Base-by-base conservation (phyloP, 306 rosid species). In the Quercus berberidifolia region DNA sequence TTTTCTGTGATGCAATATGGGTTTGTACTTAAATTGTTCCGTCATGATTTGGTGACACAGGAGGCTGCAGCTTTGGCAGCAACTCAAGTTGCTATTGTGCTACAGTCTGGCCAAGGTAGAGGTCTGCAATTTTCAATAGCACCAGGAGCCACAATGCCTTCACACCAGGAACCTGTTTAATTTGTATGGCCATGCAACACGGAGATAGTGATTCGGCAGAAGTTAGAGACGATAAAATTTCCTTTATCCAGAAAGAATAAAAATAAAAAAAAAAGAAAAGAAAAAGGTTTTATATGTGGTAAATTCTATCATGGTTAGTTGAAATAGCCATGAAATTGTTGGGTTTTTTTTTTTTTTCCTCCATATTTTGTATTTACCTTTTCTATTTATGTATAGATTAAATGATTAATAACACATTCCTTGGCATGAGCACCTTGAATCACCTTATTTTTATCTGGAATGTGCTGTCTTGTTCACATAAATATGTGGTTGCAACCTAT, bases 41-140 rank as follows among this genome's bases (percentile, higher is more conserved):
- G 5, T 65, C 11, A 26, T 77, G 19, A 74, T 84, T 59, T 87
- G 77, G 28, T 57, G 70, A 54, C 83, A 76, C 92, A 90, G 96
- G 99, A 95, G 81, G 98, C 98, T n/a, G 98, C 97, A 49, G 97
- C 96, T 51, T 83, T 95, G 82, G 98, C 98, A n/a, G 99, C 98
- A 6, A 89, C 98, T n/a, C 99, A 93, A 89, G 98, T 95, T 26
- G 99, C 99, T 20, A 93, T 93, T 79, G 93, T 95, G 73, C 84
- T 95, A 79, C 97, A 95, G 79, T 86, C 98, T 21, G 97, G 94
- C 73, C 99, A 92, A 63, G 96, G 78, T 28, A 82, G 97, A 80
- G 97, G 96, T 33, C 83, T 95, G 54, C 99, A 93, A 74, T 88
- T 95, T 18, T 92, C 98, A 2, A 81, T 93, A 80, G 93, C 96